phyloP scores from a whole-genome alignment of 2,329 filamentous ascomycete species.

The Apiospora rasikravindrae region DNA sequence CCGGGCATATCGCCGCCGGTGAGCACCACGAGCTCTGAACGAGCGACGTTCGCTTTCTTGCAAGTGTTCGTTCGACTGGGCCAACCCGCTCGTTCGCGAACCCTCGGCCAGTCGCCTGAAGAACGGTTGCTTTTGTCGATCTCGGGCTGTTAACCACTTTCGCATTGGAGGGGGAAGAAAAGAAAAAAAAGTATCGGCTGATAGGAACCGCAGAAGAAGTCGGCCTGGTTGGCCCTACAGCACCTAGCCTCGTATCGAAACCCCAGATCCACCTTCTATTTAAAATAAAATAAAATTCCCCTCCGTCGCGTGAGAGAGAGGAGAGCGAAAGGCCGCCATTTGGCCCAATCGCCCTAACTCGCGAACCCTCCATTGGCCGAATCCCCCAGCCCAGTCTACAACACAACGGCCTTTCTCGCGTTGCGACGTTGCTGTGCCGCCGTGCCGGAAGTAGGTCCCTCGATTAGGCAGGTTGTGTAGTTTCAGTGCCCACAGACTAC shows the following conservation, averaged over 20 bases:
- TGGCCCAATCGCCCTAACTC: neutral
- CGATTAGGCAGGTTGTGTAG: slow-evolving; percentile 5
- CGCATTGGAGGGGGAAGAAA: neutral
- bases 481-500: neutral
- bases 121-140: neutral
- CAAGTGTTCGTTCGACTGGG: too few species aligned
- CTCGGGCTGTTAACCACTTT: neutral
- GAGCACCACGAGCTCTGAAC: neutral
- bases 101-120: neutral
- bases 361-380: neutral
- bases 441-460: neutral
- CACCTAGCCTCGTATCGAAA: slow-evolving; percentile 5
- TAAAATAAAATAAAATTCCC: slow-evolving; percentile 15
- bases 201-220: neutral
- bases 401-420: neutral
- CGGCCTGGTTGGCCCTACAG: neutral
- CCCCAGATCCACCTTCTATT: slow-evolving; percentile 8
- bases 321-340: neutral
- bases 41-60: too few species aligned
- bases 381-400: neutral
- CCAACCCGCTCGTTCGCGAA: neutral
- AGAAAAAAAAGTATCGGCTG: neutral
- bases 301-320: neutral
- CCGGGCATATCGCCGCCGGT: neutral
- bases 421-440: neutral